Percentiles rank a stretch among this genome's conserved stretches.
These are phyloP conservation scores for Kluyveromyces marxianus DNA, from an alignment of 1,139 yeast species.

Conservation along the genomic window DNA sequence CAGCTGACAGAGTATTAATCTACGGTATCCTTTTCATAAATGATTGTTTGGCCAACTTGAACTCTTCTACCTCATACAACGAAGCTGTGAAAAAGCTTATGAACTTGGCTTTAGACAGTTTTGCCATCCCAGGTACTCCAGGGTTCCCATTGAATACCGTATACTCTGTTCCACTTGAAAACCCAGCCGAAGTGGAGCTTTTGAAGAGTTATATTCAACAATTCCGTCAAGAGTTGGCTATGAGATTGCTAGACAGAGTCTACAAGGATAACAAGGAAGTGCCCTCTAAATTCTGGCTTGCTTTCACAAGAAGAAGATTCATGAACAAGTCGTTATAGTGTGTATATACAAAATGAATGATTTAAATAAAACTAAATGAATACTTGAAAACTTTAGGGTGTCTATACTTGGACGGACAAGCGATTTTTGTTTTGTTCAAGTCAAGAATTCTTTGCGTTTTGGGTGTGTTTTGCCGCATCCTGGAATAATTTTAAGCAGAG, in stretches of 20 bases:
- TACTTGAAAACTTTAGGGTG: too few relatives aligned
- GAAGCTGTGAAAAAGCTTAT: conserved; percentile 74
- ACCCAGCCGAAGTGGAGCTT: conserved; percentile 68
- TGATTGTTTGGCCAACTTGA: conserved; percentile 68
- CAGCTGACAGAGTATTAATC: conserved; percentile 88
- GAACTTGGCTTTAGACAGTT: conserved; percentile 80
- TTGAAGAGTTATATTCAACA: conserved; percentile 78
- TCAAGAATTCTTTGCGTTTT: background rate
- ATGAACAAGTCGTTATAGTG: conserved; percentile 66
- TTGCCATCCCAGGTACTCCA: conserved; percentile 90
- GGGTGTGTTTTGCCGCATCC: conserved; percentile 38
- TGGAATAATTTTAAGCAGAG: conserved; percentile 45
- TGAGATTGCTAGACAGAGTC: conserved; percentile 66
- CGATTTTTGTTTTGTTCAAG: too few relatives aligned
- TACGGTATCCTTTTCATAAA: conserved; percentile 91
- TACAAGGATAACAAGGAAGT: conserved; percentile 45
- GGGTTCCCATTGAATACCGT: conserved; percentile 87
- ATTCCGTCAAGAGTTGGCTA: conserved; percentile 89
- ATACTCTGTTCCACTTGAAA: conserved; percentile 62
- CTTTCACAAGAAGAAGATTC: conserved; percentile 88
- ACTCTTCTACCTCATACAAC: conserved; percentile 36
- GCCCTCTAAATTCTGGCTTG: conserved; percentile 87
- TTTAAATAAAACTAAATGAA: background rate
- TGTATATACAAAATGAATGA: background rate
- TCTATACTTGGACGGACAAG: too few relatives aligned